Conservation (phyloP, 2,329 filamentous ascomycete species). For the Curvularia sp. region DNA sequence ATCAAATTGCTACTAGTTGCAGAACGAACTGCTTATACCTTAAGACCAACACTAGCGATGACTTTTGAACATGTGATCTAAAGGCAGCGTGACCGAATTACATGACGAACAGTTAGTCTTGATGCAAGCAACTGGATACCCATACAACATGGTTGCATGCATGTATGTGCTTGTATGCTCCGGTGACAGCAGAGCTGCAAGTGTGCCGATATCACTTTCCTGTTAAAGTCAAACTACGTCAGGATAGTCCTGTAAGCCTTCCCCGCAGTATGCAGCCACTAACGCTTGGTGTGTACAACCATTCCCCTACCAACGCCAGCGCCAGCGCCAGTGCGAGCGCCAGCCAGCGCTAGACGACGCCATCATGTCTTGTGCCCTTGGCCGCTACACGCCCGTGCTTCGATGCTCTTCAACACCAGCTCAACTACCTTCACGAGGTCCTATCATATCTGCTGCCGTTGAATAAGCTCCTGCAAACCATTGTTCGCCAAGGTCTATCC, state of each 20-base stretch:
- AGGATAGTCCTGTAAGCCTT: conserved; percentile 12
- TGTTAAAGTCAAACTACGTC: not conserved
- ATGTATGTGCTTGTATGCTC: not conserved
- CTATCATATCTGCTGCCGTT: conserved; percentile 18
- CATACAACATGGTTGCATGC: conserved; percentile 1
- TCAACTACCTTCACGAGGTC: conserved; percentile 20
- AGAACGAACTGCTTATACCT: conserved; percentile 1
- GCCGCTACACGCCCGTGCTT: conserved; percentile 4
- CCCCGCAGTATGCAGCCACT: conserved; percentile 17
- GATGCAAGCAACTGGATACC: not conserved
- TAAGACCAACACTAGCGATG: conserved; percentile 1
- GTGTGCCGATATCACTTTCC: conserved; percentile 14
- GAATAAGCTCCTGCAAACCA: conserved; percentile 9
- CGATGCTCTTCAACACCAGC: conserved; percentile 27
- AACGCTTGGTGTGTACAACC: conserved; percentile 2
- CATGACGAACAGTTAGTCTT: not conserved
- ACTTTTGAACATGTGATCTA: not conserved
- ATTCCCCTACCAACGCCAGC: not conserved
- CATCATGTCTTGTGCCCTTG: conserved; percentile 1
- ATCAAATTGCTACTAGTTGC: conserved; percentile 4
- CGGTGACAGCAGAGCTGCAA: conserved; percentile 5
- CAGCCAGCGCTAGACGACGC: not conserved
- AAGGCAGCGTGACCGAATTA: conserved; percentile 8
- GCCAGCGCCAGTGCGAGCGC: not conserved
- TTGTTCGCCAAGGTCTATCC: not conserved